A percentile compares a stretch with the other conserved stretches of the same genome.
Conservation (phyloP, 1,284 basidiomycete genomes). For the Melampsora americana region DNA sequence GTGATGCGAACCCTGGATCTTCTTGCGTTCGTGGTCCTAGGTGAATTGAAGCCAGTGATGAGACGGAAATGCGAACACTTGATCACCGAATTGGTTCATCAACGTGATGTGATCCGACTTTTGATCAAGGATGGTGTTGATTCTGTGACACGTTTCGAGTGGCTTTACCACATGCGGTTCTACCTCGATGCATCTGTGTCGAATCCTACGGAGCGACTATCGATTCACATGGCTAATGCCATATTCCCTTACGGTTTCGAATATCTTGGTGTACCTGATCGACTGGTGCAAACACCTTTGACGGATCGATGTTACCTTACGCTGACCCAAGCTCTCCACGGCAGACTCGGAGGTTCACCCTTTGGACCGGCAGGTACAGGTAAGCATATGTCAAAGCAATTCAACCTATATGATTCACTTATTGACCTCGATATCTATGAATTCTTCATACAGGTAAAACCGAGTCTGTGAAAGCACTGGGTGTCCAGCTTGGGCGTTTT, state of each 20-base stretch:
- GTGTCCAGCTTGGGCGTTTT: conserved; percentile 93
- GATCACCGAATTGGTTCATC: conserved; percentile 97
- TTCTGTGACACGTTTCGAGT: conserved; percentile 74
- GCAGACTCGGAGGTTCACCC: conserved; percentile 90
- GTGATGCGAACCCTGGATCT: conserved; percentile 81
- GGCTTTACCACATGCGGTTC: conserved; percentile 99
- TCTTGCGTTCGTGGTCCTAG: conserved; percentile 92
- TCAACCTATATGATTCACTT: not conserved
- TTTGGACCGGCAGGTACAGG: conserved; percentile 98
- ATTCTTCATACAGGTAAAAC: conserved; percentile 71
- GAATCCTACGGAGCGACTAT: conserved; percentile 73
- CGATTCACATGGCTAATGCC: conserved; percentile 82
- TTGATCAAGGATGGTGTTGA: conserved; percentile 68
- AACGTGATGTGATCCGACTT: conserved; percentile 84
- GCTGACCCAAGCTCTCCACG: conserved; percentile 89
- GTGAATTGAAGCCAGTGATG: conserved; percentile 82
- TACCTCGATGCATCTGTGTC: conserved; percentile 72
- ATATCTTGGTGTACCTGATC: conserved; percentile 93
- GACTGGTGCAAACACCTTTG: conserved; percentile 94
- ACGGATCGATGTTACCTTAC: conserved; percentile 98
- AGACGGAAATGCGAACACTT: conserved; percentile 97
- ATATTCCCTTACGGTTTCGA: conserved; percentile 97
- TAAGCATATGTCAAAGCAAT: conserved; percentile 48
- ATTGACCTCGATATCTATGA: conserved; percentile 3
- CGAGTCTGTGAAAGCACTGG: conserved; percentile 97